Percentiles rank a stretch among this genome's conserved stretches.
Evolutionary conservation across 176 grass and related monocot species (phyloP).

Genomic region (Puccinellia tenuiflora): DNA sequence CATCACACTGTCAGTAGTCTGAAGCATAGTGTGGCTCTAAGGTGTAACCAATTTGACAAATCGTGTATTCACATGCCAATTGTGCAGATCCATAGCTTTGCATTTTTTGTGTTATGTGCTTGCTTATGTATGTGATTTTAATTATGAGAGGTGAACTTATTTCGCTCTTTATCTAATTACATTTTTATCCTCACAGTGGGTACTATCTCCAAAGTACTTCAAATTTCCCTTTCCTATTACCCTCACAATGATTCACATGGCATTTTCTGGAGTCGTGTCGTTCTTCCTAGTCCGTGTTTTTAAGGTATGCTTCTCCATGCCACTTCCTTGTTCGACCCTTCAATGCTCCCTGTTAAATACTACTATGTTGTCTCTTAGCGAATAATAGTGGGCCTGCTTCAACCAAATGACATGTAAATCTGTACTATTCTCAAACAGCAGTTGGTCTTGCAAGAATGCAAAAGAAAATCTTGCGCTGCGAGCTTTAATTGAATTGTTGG

Average conservation of each 20-base stretch:
- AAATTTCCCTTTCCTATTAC: slow-evolving; percentile 98
- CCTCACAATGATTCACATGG: slow-evolving; percentile 99
- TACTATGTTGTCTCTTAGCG: not conserved
- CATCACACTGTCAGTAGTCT: not conserved
- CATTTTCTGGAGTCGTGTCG: slow-evolving; percentile 79
- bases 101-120: not conserved
- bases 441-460: not conserved
- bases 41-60: not conserved
- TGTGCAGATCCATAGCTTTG: not conserved
- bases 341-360: not conserved
- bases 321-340: slow-evolving; percentile 15
- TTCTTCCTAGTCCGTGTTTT: slow-evolving; percentile 96
- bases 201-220: slow-evolving; percentile 97
- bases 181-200: slow-evolving; percentile 58
- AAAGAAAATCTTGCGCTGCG: not conserved
- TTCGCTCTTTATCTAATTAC: not conserved
- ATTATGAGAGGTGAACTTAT: slow-evolving; percentile 1
- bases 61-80: not conserved
- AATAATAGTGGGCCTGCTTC: not conserved
- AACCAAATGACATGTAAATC: not conserved
- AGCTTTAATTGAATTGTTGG: not conserved
- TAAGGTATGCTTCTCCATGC: slow-evolving; percentile 55
- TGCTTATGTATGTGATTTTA: not conserved
- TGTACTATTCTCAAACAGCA: not conserved
- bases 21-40: not conserved